phyloP scores from a whole-genome alignment of 2,329 filamentous ascomycete genomes.

The Aspergillus candidus region DNA sequence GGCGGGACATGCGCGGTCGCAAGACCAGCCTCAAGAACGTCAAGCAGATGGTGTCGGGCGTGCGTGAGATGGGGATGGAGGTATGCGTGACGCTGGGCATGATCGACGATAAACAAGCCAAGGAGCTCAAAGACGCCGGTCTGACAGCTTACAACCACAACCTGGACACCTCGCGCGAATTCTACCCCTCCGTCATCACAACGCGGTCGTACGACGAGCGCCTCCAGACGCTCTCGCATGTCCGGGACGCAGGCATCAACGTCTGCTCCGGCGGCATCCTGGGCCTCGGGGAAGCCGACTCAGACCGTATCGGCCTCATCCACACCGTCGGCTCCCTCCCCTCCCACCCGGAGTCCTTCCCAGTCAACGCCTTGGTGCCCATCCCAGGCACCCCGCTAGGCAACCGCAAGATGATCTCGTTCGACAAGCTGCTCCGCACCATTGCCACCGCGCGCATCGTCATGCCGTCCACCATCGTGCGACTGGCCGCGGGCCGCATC shows the following conservation, averaged over 20 bases:
- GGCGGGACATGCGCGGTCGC: constrained; percentile 88
- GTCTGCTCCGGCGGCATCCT: constrained; percentile 88
- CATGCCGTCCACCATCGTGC: constrained; percentile 79
- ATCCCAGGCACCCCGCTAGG: constrained; percentile 85
- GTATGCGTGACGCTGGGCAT: constrained; percentile 90
- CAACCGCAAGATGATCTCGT: constrained; percentile 64
- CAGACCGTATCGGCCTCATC: constrained; percentile 75
- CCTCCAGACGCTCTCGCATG: constrained; percentile 69
- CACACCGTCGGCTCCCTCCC: constrained; percentile 77
- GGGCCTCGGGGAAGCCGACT: constrained; percentile 70
- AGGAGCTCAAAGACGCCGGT: constrained; percentile 74
- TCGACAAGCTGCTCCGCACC: constrained; percentile 72
- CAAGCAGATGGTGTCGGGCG: constrained; percentile 76
- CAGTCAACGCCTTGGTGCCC: constrained; percentile 83
- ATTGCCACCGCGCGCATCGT: constrained; percentile 77
- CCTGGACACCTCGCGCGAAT: constrained; percentile 81
- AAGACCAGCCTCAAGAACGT: constrained; percentile 79
- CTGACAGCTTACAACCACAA: constrained; percentile 94
- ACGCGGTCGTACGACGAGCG: constrained; percentile 84
- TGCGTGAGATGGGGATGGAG: constrained; percentile 78
- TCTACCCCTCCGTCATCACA: constrained; percentile 80
- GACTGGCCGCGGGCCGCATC: constrained; percentile 77
- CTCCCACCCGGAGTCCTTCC: constrained; percentile 80
- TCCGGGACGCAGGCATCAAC: constrained; percentile 79
- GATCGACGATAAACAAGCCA: constrained; percentile 76